Base-by-base conservation (phyloP, 2,329 filamentous ascomycete genomes). In the Chaetomiaceae sp. region DNA sequence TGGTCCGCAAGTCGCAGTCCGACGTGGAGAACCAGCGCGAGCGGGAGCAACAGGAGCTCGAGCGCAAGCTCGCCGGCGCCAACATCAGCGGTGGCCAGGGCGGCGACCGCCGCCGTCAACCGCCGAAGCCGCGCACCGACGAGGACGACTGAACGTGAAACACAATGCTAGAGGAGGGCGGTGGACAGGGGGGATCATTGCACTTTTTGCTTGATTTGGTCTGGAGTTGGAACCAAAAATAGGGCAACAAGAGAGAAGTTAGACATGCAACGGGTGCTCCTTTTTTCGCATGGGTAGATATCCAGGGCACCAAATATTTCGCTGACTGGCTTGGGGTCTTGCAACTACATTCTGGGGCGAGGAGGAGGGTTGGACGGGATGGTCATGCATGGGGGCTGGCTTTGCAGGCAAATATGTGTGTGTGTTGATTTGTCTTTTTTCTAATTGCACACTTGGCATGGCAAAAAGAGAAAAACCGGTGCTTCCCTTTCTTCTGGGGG, bases 1-100 rank as follows among this genome's bases (percentile, higher is more conserved):
- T 93, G 40, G 80, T 97, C 59, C 82, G 85, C 64, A 76, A 81
- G 66, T 89, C 95, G 75, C 86, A 95, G 76, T 78, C 85, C 71
- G 85, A 87, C 63, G 91, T 86, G 60, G 78, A 86, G 62, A 74
- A 82, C 48, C 83, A 88, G 69, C 85, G 83, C 73, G 89, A 95
- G 75, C 85, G 85, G 60, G 89, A 89, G 72, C 70, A 78, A 58
- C 82, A 83, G 68, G 84, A 87, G 68, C 70, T 82, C 20, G 86
- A 89, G 72, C 77, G 82, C 62, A 87, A 87, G 72, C 65, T 82
- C 46, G 71, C 72, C 51, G 73, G 68, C 50, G 66, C 68, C 17
- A 67, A 68, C 30, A 45, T 73, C 44, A 65, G 69, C 53, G 63
- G 62, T 34, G 60, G 51, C 17, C 51, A 62, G 44, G 59, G 62